phyloP scores from a whole-genome alignment of 345 rosid species.

The Moricandia moricandioides region DNA sequence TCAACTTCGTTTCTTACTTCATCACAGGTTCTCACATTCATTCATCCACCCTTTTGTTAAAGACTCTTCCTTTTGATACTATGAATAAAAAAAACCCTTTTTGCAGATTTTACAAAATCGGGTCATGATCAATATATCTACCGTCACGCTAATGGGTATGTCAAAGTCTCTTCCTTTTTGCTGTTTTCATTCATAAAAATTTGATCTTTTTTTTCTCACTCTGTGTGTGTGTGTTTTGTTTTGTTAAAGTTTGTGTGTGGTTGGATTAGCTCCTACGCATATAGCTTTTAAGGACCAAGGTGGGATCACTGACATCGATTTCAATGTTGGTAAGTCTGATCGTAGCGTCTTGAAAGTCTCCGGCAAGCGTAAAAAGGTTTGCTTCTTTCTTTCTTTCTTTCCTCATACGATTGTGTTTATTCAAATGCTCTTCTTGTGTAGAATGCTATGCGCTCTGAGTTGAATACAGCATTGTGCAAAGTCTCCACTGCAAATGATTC shows the following conservation, averaged over 20 bases:
- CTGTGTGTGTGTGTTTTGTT: constrained; percentile 25
- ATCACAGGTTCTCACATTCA: constrained; percentile 55
- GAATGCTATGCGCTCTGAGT: constrained; percentile 90
- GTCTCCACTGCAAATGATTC: constrained; percentile 57
- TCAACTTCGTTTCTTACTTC: constrained; percentile 70
- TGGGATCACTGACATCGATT: constrained; percentile 74
- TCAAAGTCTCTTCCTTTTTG: neutral
- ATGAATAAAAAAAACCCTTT: neutral
- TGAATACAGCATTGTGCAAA: constrained; percentile 86
- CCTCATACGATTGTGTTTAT: neutral
- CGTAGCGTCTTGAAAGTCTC: constrained; percentile 93
- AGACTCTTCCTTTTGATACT: neutral
- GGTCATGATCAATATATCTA: constrained; percentile 87
- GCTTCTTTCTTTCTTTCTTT: too few relatives aligned
- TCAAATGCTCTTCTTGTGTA: constrained; percentile 25
- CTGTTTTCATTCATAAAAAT: too few relatives aligned
- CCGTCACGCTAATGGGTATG: constrained; percentile 89
- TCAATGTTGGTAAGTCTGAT: constrained; percentile 94
- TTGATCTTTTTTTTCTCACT: too few relatives aligned
- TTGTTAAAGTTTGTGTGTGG: constrained; percentile 82
- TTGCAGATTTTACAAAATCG: constrained; percentile 74
- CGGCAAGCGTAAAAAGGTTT: constrained; percentile 90
- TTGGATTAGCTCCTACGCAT: constrained; percentile 81
- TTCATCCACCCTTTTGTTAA: too few relatives aligned
- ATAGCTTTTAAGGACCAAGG: constrained; percentile 78